phyloP scores from a whole-genome alignment of 495 filamentous ascomycete genomes.

The Lasiosphaeria ovina region DNA sequence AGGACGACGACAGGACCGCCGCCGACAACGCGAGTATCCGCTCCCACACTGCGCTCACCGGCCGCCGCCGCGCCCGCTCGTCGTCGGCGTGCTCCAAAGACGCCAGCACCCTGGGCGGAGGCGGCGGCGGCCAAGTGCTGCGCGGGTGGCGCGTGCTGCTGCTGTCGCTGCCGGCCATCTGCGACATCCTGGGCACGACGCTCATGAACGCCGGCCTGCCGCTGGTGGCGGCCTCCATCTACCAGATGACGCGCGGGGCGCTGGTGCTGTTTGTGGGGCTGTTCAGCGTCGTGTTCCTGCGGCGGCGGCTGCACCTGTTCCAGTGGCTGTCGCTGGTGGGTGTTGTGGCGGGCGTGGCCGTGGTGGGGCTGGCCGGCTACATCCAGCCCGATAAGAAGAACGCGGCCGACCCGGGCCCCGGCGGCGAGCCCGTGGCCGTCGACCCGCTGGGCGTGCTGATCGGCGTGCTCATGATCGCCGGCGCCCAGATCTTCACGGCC shows the following conservation, averaged over 20 bases:
- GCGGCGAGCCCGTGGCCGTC: constrained; percentile 32
- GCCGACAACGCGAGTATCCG: constrained; percentile 44
- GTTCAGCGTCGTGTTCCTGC: constrained; percentile 89
- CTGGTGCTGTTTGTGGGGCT: constrained; percentile 92
- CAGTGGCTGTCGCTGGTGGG: constrained; percentile 87
- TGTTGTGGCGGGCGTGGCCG: constrained; percentile 81
- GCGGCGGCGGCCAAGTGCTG: constrained; percentile 42
- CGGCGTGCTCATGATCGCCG: constrained; percentile 84
- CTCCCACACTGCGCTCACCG: constrained; percentile 51
- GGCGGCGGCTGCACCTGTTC: constrained; percentile 70
- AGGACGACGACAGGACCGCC: constrained; percentile 19
- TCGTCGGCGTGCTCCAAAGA: background rate
- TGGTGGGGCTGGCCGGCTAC: constrained; percentile 86
- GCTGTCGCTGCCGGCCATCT: constrained; percentile 82
- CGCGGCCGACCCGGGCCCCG: constrained; percentile 26
- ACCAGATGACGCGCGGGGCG: constrained; percentile 97
- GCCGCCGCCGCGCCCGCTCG: constrained; percentile 17
- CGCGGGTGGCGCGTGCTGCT: constrained; percentile 70
- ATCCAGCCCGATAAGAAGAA: constrained; percentile 65
- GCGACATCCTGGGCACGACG: constrained; percentile 91
- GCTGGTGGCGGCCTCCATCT: constrained; percentile 91
- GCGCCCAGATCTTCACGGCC: constrained; percentile 93
- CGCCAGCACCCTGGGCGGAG: constrained; percentile 23
- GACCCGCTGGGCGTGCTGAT: constrained; percentile 71
- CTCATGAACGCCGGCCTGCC: constrained; percentile 95